Evolutionary conservation across 75 land plant genomes (phyloP).

Genomic region (Sequoiadendron giganteum): DNA sequence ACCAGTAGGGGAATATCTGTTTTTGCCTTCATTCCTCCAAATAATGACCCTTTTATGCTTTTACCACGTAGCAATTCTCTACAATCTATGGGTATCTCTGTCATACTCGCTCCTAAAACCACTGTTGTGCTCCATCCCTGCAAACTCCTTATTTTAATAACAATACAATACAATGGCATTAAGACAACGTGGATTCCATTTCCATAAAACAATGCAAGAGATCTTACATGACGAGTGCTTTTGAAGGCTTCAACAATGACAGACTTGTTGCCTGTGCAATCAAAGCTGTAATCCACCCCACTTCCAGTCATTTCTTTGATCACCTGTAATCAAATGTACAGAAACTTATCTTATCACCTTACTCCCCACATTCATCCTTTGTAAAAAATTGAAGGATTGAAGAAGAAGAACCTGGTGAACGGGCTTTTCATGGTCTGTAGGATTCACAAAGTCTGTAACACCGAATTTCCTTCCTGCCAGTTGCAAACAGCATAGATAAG

Average conservation of each 20-base stretch:
- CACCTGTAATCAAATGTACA: conserved; percentile 26
- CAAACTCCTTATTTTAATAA: not conserved
- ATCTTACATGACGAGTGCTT: conserved; percentile 52
- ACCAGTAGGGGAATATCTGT: too few species aligned
- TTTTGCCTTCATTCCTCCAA: too few species aligned
- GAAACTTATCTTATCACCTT: not conserved
- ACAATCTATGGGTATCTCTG: not conserved
- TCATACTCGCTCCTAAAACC: conserved; percentile 52
- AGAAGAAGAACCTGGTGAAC: too few species aligned
- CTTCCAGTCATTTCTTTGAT: conserved; percentile 66
- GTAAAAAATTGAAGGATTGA: too few species aligned
- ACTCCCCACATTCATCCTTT: too few species aligned
- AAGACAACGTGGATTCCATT: not conserved
- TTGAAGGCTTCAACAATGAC: conserved; percentile 64
- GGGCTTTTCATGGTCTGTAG: too few species aligned
- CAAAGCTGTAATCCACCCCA: conserved; percentile 84
- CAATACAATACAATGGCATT: not conserved
- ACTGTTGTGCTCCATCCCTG: conserved; percentile 90
- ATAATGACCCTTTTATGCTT: too few species aligned
- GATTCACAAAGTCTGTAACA: too few species aligned
- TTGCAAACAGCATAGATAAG: too few species aligned
- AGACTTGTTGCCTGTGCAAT: conserved; percentile 60
- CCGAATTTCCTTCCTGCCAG: too few species aligned
- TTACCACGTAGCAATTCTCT: too few species aligned
- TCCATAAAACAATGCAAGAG: not conserved